Evolutionary conservation across 2,329 filamentous ascomycete species (phyloP), one percentile per base, ranked within the genome.

Genomic region (Fusarium sp.): DNA sequence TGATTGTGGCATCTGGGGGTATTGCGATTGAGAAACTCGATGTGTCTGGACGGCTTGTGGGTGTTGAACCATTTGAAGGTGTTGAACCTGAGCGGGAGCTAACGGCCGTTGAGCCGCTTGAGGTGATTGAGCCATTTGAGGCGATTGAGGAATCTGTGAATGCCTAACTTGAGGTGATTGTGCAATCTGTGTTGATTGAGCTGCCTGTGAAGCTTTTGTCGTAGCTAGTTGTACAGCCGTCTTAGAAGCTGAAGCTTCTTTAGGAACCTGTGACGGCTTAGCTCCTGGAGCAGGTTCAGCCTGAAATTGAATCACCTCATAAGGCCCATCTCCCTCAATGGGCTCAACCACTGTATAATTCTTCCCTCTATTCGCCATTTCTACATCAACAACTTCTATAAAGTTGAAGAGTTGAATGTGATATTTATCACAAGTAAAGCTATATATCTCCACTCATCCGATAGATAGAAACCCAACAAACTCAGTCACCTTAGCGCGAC

Each of bases 381-480:
- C 7, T 26, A 26, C 18, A 37, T 23, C 3, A 18, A 17, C 20
- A 14, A 10, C n/a, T 53, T 23, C 7, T 17, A 30, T 33, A 14
- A 23, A 35, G 7, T 20, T 17, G 20, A 30, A 15, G 11, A 41
- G n/a, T 17, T 13, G 8, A 32, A 30, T 13, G 38, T 50, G 15
- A 7, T 12, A 3, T 15, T 20, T 40, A 27, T 17, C 11, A 44
- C 7, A 23, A 44, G n/a, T 6, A 5, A 6, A 27, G 7, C 8
- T 11, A 17, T 8, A 17, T 26, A 46, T n/a, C 15, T n/a, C 15
- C n/a, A 18, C 42, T 38, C 52, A 38, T 18, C 32, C 32, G n/a
- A 26, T 45, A n/a, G 33, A 32, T 6, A 10, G 35, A 67, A 66
- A 48, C 46, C 27, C 35, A 37, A 35, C 41, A 60, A 67, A 67